Evolutionary conservation across 2,329 filamentous ascomycete genomes (phyloP), one percentile per base, ranked within the genome.

Genomic region (Corniculantispora saksenae): DNA sequence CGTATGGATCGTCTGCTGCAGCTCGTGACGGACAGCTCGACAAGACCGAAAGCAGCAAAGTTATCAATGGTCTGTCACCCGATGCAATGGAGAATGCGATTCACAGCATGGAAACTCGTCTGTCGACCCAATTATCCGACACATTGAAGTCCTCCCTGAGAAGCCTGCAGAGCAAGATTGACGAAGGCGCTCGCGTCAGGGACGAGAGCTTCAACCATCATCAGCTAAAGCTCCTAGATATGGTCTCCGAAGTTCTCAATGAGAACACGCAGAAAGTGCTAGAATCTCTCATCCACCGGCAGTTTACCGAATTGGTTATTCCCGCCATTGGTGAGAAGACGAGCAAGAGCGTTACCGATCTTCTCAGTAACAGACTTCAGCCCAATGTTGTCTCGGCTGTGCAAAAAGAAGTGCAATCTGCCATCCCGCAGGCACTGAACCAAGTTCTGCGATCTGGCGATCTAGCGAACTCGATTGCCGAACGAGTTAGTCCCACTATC

Each of bases 231-330:
- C 77, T 88, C 21, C 78, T 88, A 50, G 82, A 86, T 67, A 81
- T 85, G 74, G 84, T 88, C 45, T 86, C 85, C 5, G 80, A 84
- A 40, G 85, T 88, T 40, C 80, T 90, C 56, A 87, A 86, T 68
- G 82, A 84, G 66, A 89, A 88, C 72, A 88, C 86, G 23, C 84
- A 89, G 76, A 89, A 91, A 71, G 91, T 92, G 25, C 84, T 97
- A 45, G 84, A 88, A 67, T 89, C 88, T 67, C 91, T 97, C 70
- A 89, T 97, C 59, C 86, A 87, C 55, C 84, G 88, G 56, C 91
- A 91, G 75, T 92, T 97, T 69, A 86, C 92, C 67, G 84, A 88
- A 63, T 84, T 88, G 17, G 87, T 97, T 53, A 82, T 97, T 61
- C 94, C 95, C 13, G 83, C 89, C 38, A 81, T 98, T 64, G 85